phyloP scores from a whole-genome alignment of 805 yeast genomes.

The Starmerella floricola region DNA sequence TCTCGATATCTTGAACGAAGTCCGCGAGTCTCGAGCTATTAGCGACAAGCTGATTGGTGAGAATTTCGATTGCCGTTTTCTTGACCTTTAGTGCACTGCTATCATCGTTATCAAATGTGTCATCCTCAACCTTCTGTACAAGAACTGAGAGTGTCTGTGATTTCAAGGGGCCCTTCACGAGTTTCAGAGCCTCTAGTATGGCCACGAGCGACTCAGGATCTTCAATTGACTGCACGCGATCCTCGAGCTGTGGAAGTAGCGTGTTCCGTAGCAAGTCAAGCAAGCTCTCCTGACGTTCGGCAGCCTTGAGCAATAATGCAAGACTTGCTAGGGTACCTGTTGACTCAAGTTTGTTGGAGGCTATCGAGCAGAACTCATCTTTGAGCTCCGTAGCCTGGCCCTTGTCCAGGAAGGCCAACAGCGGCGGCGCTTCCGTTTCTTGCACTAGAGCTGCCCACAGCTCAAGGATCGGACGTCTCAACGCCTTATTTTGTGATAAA shows the following conservation, averaged over 20 bases:
- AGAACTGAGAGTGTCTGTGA: constrained; percentile 4
- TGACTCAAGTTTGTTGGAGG: constrained; percentile 36
- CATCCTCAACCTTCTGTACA: background rate
- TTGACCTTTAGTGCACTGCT: background rate
- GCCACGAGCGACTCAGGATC: constrained; percentile 9
- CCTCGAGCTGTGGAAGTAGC: constrained; percentile 10
- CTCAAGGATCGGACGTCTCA: constrained; percentile 43
- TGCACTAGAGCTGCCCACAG: constrained; percentile 22
- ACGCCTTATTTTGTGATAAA: constrained; percentile 32
- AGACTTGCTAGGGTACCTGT: constrained; percentile 9
- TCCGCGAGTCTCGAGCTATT: background rate
- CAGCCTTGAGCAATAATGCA: constrained; percentile 13
- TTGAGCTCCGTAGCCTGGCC: constrained; percentile 48
- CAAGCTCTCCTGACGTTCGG: constrained; percentile 31
- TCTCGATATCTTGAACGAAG: background rate
- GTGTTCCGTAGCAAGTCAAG: constrained; percentile 25
- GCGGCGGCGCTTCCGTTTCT: constrained; percentile 51
- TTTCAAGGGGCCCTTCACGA: constrained; percentile 2
- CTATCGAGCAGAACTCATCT: constrained; percentile 46
- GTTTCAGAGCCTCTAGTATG: constrained; percentile 13
- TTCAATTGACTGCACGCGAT: constrained; percentile 5
- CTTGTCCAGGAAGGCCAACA: constrained; percentile 70
- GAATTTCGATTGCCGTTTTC: constrained; percentile 7
- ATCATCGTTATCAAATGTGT: background rate
- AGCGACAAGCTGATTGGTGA: constrained; percentile 6